Evolutionary conservation across 2,329 filamentous ascomycete genomes (phyloP), one percentile per base, ranked within the genome.

Genomic region (Bisporella sp.): DNA sequence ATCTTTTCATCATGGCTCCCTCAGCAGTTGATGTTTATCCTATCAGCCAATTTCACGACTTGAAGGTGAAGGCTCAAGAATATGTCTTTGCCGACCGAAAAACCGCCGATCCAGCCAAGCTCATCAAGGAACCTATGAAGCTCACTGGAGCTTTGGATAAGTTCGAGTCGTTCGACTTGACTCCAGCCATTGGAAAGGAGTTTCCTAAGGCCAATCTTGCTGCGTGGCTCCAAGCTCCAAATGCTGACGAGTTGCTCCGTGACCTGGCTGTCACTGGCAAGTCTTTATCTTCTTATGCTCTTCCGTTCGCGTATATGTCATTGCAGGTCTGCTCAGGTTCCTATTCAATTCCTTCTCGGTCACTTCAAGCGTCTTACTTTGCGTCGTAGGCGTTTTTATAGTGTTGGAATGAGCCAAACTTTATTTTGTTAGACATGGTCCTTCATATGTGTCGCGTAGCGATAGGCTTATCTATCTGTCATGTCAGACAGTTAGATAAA

Each of bases 141-240:
- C 43, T 11, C 21, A 31, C 43, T 13, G 43, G 43, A 5, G 43
- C 43, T 4, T 31, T 45, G 31, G 43, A 45, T n/a, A 32, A 32
- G 21, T 78, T 74, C 53, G 71, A 79, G 54, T 71, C 71, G 2
- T 78, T 81, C 50, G 81, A 85, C 32, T 67, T 77, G 4, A 85
- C 81, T 1, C 81, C 81, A 0, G 67, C 76, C 41, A 84, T 85
- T 50, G 82, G 82, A 4, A 73, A 73, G 5, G 82, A 85, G 59
- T 85, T 75, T 54, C 70, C 74, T n/a, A 73, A 71, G 11, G 72
- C 77, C 33, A 76, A 82, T 54, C 69, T 85, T 1, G 75, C 75
- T 5, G 81, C 87, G 5, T 75, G 77, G 57, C 70, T 88, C 5
- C 69, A 79, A 31, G 77, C 79, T 0, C 71, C 77, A 0, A 82